A percentile compares a stretch with the other conserved stretches of the same genome.
phyloP scores from a whole-genome alignment of 495 filamentous ascomycete genomes.

The Penicillium macrosclerotiorum region DNA sequence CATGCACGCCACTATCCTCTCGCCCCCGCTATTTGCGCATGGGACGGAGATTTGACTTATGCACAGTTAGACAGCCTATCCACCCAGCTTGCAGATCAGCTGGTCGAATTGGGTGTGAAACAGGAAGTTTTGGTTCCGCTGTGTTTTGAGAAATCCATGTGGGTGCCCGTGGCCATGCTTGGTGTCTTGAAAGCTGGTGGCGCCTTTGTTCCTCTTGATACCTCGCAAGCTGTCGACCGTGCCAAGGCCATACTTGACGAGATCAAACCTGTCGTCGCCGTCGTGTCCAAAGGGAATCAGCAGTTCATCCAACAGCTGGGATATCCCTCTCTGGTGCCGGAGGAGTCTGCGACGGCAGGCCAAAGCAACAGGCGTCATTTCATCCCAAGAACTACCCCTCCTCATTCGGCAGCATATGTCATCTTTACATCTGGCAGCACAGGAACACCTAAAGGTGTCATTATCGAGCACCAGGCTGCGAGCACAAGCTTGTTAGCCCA shows the following conservation, averaged over 20 bases:
- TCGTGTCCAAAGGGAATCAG: no score
- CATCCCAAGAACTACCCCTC: constrained; percentile 7
- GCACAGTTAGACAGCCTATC: constrained; percentile 36
- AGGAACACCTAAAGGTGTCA: constrained; percentile 39
- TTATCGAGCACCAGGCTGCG: constrained; percentile 35
- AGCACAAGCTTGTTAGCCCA: constrained; percentile 7
- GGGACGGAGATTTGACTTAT: constrained; percentile 53
- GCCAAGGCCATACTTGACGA: no score
- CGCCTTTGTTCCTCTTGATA: constrained; percentile 21
- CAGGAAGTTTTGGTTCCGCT: constrained; percentile 39
- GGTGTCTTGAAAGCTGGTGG: constrained; percentile 46
- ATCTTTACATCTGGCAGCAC: constrained; percentile 37
- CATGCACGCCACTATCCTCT: no score
- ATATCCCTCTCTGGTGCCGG: not conserved
- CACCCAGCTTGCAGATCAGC: constrained; percentile 13
- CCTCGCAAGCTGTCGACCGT: not conserved
- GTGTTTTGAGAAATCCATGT: constrained; percentile 45
- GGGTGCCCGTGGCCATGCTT: constrained; percentile 39
- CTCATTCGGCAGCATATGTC: constrained; percentile 20
- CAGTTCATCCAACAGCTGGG: no score
- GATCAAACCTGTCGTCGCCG: not conserved
- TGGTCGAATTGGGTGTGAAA: constrained; percentile 28
- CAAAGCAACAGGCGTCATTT: not conserved
- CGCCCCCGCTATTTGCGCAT: constrained; percentile 35
- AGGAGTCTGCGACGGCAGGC: no score